phyloP scores from a whole-genome alignment of 2,329 filamentous ascomycete species.

The Plectosphaerella cucumerina region DNA sequence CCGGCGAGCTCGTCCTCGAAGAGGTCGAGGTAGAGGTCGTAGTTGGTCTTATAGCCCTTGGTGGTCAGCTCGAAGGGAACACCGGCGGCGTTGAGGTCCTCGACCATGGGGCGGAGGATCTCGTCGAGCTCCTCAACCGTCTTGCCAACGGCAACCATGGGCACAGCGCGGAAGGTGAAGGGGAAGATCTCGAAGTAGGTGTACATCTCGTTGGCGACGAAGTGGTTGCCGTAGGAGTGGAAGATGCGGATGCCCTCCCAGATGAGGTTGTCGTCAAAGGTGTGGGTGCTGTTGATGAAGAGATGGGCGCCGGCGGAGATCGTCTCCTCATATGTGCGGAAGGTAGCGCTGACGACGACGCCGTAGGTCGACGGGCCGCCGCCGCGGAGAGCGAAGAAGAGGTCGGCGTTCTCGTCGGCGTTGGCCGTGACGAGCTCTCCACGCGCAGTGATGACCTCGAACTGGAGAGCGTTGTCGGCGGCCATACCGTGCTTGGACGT shows the following conservation, averaged over 20 bases:
- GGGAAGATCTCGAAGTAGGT: slow-evolving; percentile 38
- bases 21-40: slow-evolving; percentile 30
- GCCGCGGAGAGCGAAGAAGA: slow-evolving; percentile 54
- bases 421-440: slow-evolving; percentile 41
- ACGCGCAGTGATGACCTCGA: slow-evolving; percentile 38
- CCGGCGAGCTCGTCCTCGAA: slow-evolving; percentile 31
- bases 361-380: slow-evolving; percentile 50
- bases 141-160: slow-evolving; percentile 30
- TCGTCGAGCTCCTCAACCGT: slow-evolving; percentile 25
- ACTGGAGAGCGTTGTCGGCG: slow-evolving; percentile 45
- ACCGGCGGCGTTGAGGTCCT: slow-evolving; percentile 22
- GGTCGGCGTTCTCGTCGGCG: slow-evolving; percentile 39
- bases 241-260: slow-evolving; percentile 44
- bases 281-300: slow-evolving; percentile 30
- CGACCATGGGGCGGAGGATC: slow-evolving; percentile 28
- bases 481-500: slow-evolving; percentile 35
- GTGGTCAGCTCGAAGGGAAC: slow-evolving; percentile 21
- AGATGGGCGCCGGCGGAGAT: slow-evolving; percentile 35
- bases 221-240: slow-evolving; percentile 35
- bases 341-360: slow-evolving; percentile 46
- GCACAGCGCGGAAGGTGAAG: slow-evolving; percentile 33
- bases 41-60: slow-evolving; percentile 26
- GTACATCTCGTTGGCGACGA: slow-evolving; percentile 36
- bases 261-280: slow-evolving; percentile 33
- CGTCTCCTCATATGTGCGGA: slow-evolving; percentile 45